These are phyloP conservation scores for Malassezia vespertilionis DNA, from an alignment of 1,284 basidiomycete species.

Conservation along the genomic window DNA sequence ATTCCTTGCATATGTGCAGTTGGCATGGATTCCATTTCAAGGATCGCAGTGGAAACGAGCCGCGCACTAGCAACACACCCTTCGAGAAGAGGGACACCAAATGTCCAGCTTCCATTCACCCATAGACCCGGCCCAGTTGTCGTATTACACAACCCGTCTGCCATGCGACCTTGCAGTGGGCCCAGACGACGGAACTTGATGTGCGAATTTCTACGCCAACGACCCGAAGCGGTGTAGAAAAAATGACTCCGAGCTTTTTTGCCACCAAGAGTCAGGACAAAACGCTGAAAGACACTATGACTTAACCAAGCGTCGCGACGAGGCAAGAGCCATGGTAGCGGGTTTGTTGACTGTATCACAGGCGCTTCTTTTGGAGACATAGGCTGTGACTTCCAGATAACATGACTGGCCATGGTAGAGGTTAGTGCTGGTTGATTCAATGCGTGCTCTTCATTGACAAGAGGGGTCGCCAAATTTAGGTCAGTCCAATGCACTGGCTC, in stretches of 20 bases:
- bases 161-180: slow-evolving; percentile 5
- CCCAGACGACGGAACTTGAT: not conserved
- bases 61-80: slow-evolving; percentile 21
- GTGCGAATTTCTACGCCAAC: not conserved
- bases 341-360: slow-evolving; percentile 39
- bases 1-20: not conserved
- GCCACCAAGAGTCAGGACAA: slow-evolving; percentile 20
- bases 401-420: slow-evolving; percentile 38
- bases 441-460: too few relatives aligned
- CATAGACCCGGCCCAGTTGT: slow-evolving; percentile 18
- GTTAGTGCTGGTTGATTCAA: not conserved
- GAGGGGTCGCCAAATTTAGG: slow-evolving; percentile 11
- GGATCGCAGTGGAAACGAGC: slow-evolving; percentile 14
- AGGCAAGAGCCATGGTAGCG: slow-evolving; percentile 21
- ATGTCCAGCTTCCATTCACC: slow-evolving; percentile 23
- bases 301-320: slow-evolving; percentile 15
- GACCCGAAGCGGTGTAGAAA: slow-evolving; percentile 12
- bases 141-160: not conserved
- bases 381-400: slow-evolving; percentile 12
- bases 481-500: slow-evolving; percentile 2
- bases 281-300: slow-evolving; percentile 27
- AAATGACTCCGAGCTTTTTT: slow-evolving; percentile 12
- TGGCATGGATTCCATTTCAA: slow-evolving; percentile 3
- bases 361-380: not conserved
- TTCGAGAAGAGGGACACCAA: slow-evolving; percentile 29